A percentile compares a stretch with the other conserved stretches of the same genome.
These are phyloP conservation scores for Emmonsiellopsis sp. DNA, from an alignment of 2,329 filamentous ascomycete genomes.

Conservation along the genomic window DNA sequence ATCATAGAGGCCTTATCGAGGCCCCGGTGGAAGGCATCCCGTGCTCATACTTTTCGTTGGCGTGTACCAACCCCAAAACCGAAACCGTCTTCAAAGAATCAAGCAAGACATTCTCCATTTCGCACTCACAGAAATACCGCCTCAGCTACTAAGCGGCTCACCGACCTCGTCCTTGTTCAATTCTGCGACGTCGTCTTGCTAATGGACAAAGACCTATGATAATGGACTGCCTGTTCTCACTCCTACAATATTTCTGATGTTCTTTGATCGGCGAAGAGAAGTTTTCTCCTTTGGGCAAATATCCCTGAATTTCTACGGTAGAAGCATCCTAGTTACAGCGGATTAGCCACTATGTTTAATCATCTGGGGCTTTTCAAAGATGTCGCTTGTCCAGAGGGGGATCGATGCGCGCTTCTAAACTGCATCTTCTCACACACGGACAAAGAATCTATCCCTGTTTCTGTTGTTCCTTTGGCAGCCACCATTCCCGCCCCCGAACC, in stretches of 20 bases:
- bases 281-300: neutral
- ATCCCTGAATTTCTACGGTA: neutral
- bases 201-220: neutral
- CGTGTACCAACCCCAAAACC: no score
- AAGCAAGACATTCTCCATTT: no score
- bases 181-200: neutral
- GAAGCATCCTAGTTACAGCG: neutral
- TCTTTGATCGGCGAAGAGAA: neutral
- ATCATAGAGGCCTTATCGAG: no score
- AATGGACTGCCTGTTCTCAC: neutral
- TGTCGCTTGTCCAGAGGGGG: slow-evolving; percentile 43
- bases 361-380: slow-evolving; percentile 46
- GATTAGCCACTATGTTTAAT: slow-evolving; percentile 41
- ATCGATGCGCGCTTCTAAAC: slow-evolving; percentile 41
- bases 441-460: slow-evolving; percentile 13
- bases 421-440: slow-evolving; percentile 49
- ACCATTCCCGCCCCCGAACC: neutral
- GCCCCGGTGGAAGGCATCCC: no score
- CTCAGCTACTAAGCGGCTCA: neutral
- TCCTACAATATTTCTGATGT: neutral
- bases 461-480: neutral
- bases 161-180: neutral
- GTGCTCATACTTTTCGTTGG: no score
- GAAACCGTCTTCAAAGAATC: no score
- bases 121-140: neutral